Percentiles rank a stretch among this genome's conserved stretches.
These are phyloP conservation scores for Chalciporus sp. DNA, from an alignment of 1,284 basidiomycete genomes.

Conservation along the genomic window DNA sequence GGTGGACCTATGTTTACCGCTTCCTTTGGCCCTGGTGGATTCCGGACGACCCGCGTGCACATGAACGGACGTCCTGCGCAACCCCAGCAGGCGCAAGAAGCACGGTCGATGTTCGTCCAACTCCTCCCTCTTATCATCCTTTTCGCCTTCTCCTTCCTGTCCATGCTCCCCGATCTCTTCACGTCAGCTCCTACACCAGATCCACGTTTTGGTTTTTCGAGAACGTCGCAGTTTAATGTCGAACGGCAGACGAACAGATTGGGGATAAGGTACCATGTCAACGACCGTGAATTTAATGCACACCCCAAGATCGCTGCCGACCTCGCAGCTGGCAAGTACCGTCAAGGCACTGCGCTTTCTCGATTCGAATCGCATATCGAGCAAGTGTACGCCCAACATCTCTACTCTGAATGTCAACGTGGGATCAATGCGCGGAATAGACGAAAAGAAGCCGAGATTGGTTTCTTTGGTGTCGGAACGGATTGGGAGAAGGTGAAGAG, in stretches of 20 bases:
- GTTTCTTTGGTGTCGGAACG: conserved; percentile 86
- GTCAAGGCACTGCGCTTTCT: conserved; percentile 37
- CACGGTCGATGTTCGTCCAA: conserved; percentile 77
- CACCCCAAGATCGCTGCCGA: conserved; percentile 80
- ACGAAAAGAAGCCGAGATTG: conserved; percentile 74
- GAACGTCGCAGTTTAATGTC: conserved; percentile 58
- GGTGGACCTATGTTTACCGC: conserved; percentile 70
- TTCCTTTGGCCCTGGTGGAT: conserved; percentile 76
- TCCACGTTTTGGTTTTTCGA: conserved; percentile 78
- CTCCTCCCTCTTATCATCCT: conserved; percentile 86
- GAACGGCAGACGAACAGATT: conserved; percentile 70
- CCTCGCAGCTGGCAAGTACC: conserved; percentile 52
- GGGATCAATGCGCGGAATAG: conserved; percentile 65
- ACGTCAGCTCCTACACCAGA: conserved; percentile 69
- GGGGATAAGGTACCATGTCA: conserved; percentile 86
- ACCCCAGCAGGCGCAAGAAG: conserved; percentile 40
- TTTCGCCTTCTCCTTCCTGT: conserved; percentile 83
- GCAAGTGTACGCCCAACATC: conserved; percentile 65
- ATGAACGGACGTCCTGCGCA: conserved; percentile 40
- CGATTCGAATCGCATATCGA: conserved; percentile 75
- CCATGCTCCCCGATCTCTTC: conserved; percentile 82
- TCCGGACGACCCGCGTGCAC: conserved; percentile 64
- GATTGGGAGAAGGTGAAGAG: conserved; percentile 83
- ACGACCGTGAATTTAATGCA: conserved; percentile 73
- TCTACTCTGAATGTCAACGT: conserved; percentile 72